phyloP scores from a whole-genome alignment of 345 rosid genomes.

The Clausena lansium region DNA sequence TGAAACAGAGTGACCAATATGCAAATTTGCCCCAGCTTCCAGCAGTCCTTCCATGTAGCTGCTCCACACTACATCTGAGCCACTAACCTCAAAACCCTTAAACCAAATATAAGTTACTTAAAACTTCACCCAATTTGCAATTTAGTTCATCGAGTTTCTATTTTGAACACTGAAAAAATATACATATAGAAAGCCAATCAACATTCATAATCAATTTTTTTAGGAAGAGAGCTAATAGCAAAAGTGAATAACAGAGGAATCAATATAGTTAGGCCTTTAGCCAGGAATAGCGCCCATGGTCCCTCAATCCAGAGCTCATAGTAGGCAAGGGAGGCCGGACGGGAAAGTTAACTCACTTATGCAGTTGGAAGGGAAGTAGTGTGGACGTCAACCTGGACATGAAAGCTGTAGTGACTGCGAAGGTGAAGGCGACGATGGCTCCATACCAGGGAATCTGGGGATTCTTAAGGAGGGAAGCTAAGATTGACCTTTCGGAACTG shows the following conservation, averaged over 20 bases:
- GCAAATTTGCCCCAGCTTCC: conserved; percentile 21
- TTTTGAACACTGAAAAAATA: background rate
- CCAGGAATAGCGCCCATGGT: background rate
- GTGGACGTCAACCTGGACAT: no score
- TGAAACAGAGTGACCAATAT: conserved; percentile 16
- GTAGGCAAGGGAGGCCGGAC: background rate
- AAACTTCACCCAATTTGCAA: background rate
- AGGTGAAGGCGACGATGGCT: no score
- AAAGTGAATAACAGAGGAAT: background rate
- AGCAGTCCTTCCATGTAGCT: conserved; percentile 25
- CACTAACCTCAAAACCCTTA: conserved; percentile 35
- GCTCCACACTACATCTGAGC: conserved; percentile 27
- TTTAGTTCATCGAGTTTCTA: background rate
- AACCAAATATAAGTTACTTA: conserved; percentile 1
- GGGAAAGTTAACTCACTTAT: background rate
- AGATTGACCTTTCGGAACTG: no score
- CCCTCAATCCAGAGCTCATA: background rate
- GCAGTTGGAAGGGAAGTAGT: no score
- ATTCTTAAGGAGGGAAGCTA: no score
- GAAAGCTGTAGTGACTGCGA: no score
- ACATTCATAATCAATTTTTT: background rate
- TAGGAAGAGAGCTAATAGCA: no score
- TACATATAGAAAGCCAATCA: background rate
- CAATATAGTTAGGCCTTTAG: background rate
- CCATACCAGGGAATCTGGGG: no score